Evolutionary conservation across 2,329 filamentous ascomycete genomes (phyloP), one percentile per base, ranked within the genome.

Genomic region (Stachybotrys chartarum): DNA sequence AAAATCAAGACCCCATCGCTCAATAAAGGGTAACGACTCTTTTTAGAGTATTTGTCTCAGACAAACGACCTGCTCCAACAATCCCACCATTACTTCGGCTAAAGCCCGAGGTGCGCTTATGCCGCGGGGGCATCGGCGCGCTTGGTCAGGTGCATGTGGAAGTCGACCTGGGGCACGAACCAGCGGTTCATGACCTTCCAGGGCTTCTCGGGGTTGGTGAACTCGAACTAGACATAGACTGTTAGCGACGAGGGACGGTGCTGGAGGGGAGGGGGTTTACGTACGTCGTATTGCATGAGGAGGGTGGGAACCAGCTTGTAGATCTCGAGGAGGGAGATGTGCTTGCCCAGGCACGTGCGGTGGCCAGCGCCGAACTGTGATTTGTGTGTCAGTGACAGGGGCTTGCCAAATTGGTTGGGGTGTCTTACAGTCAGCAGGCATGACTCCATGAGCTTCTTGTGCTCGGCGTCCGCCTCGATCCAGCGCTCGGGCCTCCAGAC

Each of bases 321-420:
- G 31, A 78, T 72, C 60, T 78, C 75, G 53, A 78, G 59, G 12
- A 73, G 62, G 3, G 73, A 71, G 18, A 78, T 69, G 54, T 78
- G 71, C 50, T 72, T 70, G 0, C 76, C 76, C 6, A 78, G 59
- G 55, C 76, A 78, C 0, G 70, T 75, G 12, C 75, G 61, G 1
- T 70, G 69, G 1, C 75, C 74, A 47, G 71, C 60, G 0, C 74
- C 74, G 57, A 76, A 77, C 59, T 71, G 56, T 47, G 7, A 30
- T 12, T 14, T 10, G 3, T 10, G 3, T 16, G 47, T 24, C 2
- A 31, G 45, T 44, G 39, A n/a, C 45, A 17, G n/a, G 2, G 7
- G 7, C 16, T 24, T 17, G 45, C 18, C 3, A 6, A 3, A 47
- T 8, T 12, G 35, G 35, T 42, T 42, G 3, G 45, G 45, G 7